Base-by-base conservation (phyloP, 1,284 basidiomycete species). In the Malassezia arunalokei region DNA sequence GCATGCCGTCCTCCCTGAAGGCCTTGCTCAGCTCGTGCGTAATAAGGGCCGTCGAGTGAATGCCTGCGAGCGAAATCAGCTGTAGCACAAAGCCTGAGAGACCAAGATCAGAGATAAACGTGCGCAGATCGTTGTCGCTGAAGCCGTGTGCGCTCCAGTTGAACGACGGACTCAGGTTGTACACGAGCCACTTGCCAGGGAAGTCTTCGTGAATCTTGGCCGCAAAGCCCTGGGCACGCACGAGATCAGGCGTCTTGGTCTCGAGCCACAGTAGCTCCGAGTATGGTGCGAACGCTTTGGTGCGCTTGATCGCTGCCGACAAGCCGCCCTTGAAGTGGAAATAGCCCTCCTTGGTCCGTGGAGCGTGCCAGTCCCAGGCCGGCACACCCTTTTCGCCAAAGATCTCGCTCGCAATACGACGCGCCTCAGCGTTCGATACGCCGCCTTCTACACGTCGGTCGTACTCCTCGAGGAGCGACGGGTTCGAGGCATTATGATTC, bases 161-260 rank as follows among this genome's bases (percentile, higher is more conserved):
- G 78, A 94, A 94, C 67, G 85, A 87, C 3, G 88, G 89, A 66
- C 86, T 88, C 56, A 92, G 76, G 73, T 92, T 94, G 73, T 92
- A 94, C n/a, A 91, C 88, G 63, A 94, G 81, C 83, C 82, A 77
- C 66, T 87, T 88, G 65, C 79, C 82, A 37, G 86, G 86, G 71
- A 79, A 80, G 68, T 79, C 79, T 59, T 80, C 79, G 54, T 84
- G 79, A 62, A 92, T 86, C 68, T 80, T 80, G 44, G 82, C 77
- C 1, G 88, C 83, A 73, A 92, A 89, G 43, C 78, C 79, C 43
- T 81, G 79, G 1, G 89, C 89, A 73, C 89, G 82, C 59, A 82
- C 78, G 20, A 94, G 76, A 71, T 88, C 80, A 2, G 89, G 88
- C 32, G 79, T 80, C 68, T 87, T 89, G 9, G 89, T 92, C 77